Base-by-base conservation (phyloP, 208 protist genomes). In the Trypanosoma cruzi region DNA sequence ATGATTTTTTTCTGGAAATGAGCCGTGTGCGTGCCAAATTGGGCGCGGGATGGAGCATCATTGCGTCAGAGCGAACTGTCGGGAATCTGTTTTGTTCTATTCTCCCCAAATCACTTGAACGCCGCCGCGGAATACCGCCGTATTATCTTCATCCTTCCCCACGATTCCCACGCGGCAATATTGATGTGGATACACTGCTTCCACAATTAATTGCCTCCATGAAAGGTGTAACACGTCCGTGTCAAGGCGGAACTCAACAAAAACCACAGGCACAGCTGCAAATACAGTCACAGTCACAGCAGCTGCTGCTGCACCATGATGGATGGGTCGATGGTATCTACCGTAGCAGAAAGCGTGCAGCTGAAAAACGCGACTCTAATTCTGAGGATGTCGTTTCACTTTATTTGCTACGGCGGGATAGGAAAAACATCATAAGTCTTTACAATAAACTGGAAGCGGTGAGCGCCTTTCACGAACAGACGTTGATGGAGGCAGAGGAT, bases 401-500 rank as follows among this genome's bases (percentile, higher is more conserved):
- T 13, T 88, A 85, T 67, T 75, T 64, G 0, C 46, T 91, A 46
- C 76, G 86, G 40, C 66, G 83, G 2, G 87, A 93, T 29, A 68
- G 75, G 32, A 69, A 81, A 42, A 85, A 84, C 50, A 50, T 93
- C 29, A 77, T 79, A 31, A 57, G 64, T 0, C 68, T 89, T 7
- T 89, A 82, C 56, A 64, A 73, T 6, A 83, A 82, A 34, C 60
- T 76, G 18, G 77, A 86, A 49, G 55, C 58, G 20, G 68, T 70
- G 6, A 73, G 66, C 24, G 86, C 76, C 3, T 79, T 73, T 52
- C 73, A 93, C 10, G 88, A 96, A 76, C 71, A 80, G 7, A 66
- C 71, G 32, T 80, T 64, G 32, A 94, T 96, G 88, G 76, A 85
- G 49, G 60, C 59, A 14, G 88, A 96, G 63, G 91, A 96, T 54